A percentile compares a stretch with the other conserved stretches of the same genome.
Evolutionary conservation across 2,329 filamentous ascomycete species (phyloP).

Genomic region (Botrytis hyacinthi): DNA sequence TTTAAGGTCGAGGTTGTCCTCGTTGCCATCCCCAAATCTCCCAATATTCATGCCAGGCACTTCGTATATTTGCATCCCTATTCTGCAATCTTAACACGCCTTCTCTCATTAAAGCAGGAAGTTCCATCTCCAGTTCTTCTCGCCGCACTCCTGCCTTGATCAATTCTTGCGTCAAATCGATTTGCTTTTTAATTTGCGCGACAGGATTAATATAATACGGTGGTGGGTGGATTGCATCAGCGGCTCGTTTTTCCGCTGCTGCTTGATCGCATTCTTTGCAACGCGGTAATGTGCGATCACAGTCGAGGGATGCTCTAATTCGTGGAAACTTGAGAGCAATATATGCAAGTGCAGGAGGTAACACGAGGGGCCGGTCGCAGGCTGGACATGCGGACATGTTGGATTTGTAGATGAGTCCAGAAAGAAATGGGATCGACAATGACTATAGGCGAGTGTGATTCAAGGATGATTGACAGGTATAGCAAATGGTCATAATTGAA

Average conservation of each 20-base stretch:
- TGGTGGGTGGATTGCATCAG: conserved; percentile 25
- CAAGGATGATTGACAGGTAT: background rate
- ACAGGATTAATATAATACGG: conserved; percentile 23
- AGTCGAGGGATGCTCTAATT: conserved; percentile 21
- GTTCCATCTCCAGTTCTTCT: conserved; percentile 24
- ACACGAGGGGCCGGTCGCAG: conserved; percentile 11
- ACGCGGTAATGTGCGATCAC: conserved; percentile 29
- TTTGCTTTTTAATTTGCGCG: conserved; percentile 26
- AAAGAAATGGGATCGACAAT: background rate
- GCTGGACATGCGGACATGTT: conserved; percentile 21
- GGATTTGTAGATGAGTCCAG: background rate
- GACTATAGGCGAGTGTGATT: conserved; percentile 3
- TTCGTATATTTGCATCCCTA: conserved; percentile 24
- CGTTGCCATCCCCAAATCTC: conserved; percentile 32
- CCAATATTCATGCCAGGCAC: conserved; percentile 32
- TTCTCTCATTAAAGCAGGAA: conserved; percentile 24
- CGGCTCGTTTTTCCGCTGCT: conserved; percentile 24
- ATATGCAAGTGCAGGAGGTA: conserved; percentile 29
- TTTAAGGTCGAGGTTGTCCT: conserved; percentile 11
- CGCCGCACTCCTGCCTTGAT: conserved; percentile 26
- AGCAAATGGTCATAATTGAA: conserved; percentile 1
- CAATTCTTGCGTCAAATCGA: conserved; percentile 23
- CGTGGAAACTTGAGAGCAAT: conserved; percentile 25
- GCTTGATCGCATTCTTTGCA: conserved; percentile 33
- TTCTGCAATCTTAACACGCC: conserved; percentile 17